Evolutionary conservation across 2,329 filamentous ascomycete species (phyloP).

Genomic region (Pestalotiopsis sp.): DNA sequence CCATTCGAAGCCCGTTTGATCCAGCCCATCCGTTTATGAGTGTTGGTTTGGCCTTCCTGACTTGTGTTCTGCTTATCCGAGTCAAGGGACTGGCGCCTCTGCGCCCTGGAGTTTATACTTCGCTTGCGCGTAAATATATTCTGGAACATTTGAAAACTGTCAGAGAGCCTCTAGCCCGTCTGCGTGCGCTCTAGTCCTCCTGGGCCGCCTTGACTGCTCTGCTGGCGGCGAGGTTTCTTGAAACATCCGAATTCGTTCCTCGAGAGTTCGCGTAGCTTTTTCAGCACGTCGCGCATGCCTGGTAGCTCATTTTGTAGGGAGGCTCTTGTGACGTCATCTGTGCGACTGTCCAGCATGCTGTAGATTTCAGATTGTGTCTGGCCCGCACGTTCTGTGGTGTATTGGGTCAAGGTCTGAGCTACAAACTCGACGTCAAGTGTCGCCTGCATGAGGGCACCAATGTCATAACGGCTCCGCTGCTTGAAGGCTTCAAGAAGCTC

Average conservation of each 20-base stretch:
- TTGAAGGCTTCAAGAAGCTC: constrained; percentile 83
- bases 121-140: background rate
- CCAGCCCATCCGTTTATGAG: constrained; percentile 7
- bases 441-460: constrained; percentile 90
- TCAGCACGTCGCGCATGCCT: constrained; percentile 85
- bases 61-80: background rate
- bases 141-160: background rate
- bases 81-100: background rate
- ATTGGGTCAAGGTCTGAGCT: constrained; percentile 88
- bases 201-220: constrained; percentile 12
- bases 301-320: constrained; percentile 84
- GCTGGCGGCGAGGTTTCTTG: constrained; percentile 45
- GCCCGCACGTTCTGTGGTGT: constrained; percentile 81
- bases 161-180: constrained; percentile 28
- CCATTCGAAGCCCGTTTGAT: background rate
- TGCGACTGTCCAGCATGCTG: constrained; percentile 84
- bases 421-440: constrained; percentile 97
- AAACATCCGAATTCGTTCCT: constrained; percentile 90
- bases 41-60: background rate
- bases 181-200: constrained; percentile 27
- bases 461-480: constrained; percentile 67
- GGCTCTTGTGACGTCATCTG: constrained; percentile 82
- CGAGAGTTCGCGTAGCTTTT: constrained; percentile 79
- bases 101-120: constrained; percentile 5
- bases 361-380: constrained; percentile 90